Conservation (phyloP, 495 filamentous ascomycete genomes). For the Hypoxylon subgilvum region DNA sequence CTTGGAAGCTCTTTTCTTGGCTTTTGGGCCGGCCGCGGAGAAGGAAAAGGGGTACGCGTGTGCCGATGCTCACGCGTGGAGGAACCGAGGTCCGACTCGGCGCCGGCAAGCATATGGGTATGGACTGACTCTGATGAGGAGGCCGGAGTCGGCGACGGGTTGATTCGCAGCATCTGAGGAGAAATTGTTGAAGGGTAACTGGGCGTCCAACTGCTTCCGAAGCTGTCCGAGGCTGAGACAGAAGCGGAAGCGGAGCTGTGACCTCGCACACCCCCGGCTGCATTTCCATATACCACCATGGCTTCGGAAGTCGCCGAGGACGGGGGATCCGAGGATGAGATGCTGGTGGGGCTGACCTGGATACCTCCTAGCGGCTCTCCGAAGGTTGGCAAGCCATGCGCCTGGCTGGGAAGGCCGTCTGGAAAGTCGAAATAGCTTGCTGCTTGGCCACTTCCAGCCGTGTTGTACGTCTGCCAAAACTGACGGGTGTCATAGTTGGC, state of each 20-base stretch:
- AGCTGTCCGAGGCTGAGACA: slow-evolving; percentile 3
- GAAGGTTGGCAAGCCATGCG: slow-evolving; percentile 22
- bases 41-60: slow-evolving; percentile 10
- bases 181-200: slow-evolving; percentile 43
- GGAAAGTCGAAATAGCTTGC: slow-evolving; percentile 16
- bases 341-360: slow-evolving; percentile 34
- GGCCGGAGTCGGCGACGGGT: slow-evolving; percentile 41
- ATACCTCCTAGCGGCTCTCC: slow-evolving; percentile 28
- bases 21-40: slow-evolving; percentile 25
- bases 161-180: slow-evolving; percentile 45
- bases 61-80: slow-evolving; percentile 25
- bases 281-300: slow-evolving; percentile 10
- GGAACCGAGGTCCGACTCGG: slow-evolving; percentile 25
- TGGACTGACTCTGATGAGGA: slow-evolving; percentile 46
- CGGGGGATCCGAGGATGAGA: slow-evolving; percentile 33
- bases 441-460: background rate
- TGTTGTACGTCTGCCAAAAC: slow-evolving; percentile 20
- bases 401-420: slow-evolving; percentile 24
- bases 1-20: slow-evolving; percentile 44
- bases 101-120: slow-evolving; percentile 29
- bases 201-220: slow-evolving; percentile 21
- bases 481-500: slow-evolving; percentile 24
- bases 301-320: slow-evolving; percentile 37
- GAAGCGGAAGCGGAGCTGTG: background rate
- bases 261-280: background rate